phyloP scores from a whole-genome alignment of 768 basidiomycete species.

The Lentinula sp. region DNA sequence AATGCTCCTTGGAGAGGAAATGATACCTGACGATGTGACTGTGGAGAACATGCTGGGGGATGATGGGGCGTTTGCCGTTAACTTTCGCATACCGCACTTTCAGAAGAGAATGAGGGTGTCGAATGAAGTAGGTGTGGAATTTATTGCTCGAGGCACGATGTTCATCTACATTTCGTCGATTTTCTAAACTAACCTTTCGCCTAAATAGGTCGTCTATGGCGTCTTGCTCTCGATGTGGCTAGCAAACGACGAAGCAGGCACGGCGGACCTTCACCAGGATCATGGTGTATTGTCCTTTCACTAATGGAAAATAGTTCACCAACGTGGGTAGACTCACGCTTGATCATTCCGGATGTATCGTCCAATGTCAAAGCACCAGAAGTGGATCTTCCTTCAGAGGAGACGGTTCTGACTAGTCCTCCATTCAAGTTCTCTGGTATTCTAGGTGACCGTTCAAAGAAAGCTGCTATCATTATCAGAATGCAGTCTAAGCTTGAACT shows the following conservation, averaged over 20 bases:
- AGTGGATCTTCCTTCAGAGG: neutral
- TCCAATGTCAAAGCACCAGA: constrained; percentile 3
- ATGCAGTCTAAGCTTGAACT: constrained; percentile 29
- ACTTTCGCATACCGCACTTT: constrained; percentile 50
- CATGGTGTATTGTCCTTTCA: constrained; percentile 45
- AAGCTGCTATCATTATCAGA: constrained; percentile 29
- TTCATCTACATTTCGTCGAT: neutral
- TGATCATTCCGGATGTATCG: constrained; percentile 32
- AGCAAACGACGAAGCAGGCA: constrained; percentile 10
- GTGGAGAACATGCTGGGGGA: constrained; percentile 47
- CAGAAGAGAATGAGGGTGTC: constrained; percentile 69
- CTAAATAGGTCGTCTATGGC: constrained; percentile 49
- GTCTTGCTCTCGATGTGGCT: constrained; percentile 33
- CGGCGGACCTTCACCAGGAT: constrained; percentile 17
- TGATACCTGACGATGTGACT: constrained; percentile 46
- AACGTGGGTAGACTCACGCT: constrained; percentile 47
- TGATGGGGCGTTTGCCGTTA: constrained; percentile 47
- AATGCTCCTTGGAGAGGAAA: constrained; percentile 36
- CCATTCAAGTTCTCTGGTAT: neutral
- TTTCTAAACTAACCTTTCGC: neutral
- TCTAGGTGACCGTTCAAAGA: constrained; percentile 14
- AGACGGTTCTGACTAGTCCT: neutral
- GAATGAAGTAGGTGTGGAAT: constrained; percentile 49
- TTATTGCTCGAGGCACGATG: constrained; percentile 49
- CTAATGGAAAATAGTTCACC: constrained; percentile 53